Evolutionary conservation across 2,329 filamentous ascomycete species (phyloP).

Genomic region (Fusarium chuoi): DNA sequence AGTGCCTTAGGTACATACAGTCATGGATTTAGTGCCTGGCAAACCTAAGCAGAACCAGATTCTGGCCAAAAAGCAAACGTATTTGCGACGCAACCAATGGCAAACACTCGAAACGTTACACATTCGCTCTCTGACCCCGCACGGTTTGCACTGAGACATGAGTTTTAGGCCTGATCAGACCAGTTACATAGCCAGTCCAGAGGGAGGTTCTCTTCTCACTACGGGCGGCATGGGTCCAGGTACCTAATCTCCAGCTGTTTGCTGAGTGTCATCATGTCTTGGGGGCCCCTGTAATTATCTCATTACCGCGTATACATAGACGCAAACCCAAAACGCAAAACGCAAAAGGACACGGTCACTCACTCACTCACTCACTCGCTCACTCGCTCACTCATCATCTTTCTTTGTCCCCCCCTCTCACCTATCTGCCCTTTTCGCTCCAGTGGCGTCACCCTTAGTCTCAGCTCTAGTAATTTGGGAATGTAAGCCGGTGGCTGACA

Average conservation of each 20-base stretch:
- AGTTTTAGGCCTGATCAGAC: background rate
- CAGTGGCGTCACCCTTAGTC: constrained; percentile 5
- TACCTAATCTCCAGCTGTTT: background rate
- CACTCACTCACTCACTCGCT: background rate
- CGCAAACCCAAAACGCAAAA: background rate
- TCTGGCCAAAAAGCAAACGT: background rate
- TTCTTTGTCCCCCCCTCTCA: background rate
- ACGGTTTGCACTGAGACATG: background rate
- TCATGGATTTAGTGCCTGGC: background rate
- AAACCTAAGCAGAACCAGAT: background rate
- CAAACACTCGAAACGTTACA: constrained; percentile 3
- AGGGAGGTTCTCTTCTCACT: background rate
- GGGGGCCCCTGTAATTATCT: background rate
- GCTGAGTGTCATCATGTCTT: background rate
- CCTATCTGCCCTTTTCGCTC: background rate
- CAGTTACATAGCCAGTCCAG: background rate
- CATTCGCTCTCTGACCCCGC: constrained; percentile 9
- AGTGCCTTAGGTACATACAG: background rate
- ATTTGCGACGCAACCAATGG: background rate
- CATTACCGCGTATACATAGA: background rate
- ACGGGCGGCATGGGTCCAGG: background rate
- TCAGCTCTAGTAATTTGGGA: background rate
- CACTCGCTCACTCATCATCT: background rate
- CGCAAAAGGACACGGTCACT: background rate
- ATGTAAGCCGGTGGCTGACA: background rate